These are phyloP conservation scores for Hysterangium stoloniferum DNA, from an alignment of 768 basidiomycete genomes.

Conservation along the genomic window DNA sequence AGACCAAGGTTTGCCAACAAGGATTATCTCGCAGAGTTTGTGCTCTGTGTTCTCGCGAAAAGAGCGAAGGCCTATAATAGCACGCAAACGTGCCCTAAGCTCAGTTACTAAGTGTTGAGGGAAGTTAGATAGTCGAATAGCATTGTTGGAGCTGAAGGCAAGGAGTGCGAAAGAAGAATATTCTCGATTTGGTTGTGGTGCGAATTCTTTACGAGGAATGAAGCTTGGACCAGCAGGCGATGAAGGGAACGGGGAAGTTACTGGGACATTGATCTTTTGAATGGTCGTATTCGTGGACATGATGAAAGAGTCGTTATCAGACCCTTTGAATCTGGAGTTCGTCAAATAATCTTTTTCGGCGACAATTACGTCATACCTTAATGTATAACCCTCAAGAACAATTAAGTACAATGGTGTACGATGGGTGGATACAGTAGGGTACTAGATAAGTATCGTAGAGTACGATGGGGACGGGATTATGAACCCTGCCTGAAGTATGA, in stretches of 20 bases:
- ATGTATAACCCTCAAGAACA: too few species aligned
- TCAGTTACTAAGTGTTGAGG: slow-evolving; percentile 41
- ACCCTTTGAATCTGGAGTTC: too few species aligned
- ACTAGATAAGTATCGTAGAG: too few species aligned
- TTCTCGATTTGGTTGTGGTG: not conserved
- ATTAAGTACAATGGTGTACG: too few species aligned
- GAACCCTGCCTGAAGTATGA: too few species aligned
- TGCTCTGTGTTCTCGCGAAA: slow-evolving; percentile 49
- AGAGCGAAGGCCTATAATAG: slow-evolving; percentile 25
- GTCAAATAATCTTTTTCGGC: too few species aligned
- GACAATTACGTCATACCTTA: too few species aligned
- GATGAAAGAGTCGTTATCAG: too few species aligned
- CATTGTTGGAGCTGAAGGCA: slow-evolving; percentile 55
- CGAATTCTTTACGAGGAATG: slow-evolving; percentile 64
- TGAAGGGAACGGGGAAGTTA: slow-evolving; percentile 11
- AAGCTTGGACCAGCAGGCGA: slow-evolving; percentile 43
- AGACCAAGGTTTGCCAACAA: slow-evolving; percentile 68
- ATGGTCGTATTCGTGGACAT: too few species aligned
- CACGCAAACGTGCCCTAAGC: slow-evolving; percentile 36
- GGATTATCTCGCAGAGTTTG: slow-evolving; percentile 56
- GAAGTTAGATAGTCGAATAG: slow-evolving; percentile 66
- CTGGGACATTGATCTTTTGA: too few species aligned
- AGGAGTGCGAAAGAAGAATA: slow-evolving; percentile 58
- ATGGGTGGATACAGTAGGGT: too few species aligned
- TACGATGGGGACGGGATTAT: too few species aligned